These are phyloP conservation scores for Gardenia jasminoides DNA, from an alignment of 257 asterid genomes.

Conservation along the genomic window DNA sequence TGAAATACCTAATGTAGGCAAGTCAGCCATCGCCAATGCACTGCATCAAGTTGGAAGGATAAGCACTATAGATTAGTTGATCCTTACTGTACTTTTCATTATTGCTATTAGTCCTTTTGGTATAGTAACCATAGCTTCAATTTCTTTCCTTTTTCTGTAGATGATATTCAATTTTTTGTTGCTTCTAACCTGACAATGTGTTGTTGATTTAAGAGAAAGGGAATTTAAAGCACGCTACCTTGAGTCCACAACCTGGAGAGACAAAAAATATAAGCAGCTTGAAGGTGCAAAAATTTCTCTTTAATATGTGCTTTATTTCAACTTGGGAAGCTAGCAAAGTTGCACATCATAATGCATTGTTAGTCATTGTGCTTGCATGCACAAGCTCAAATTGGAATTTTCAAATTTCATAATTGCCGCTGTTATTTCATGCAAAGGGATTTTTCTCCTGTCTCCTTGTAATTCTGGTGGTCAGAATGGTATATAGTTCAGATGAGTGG, in stretches of 20 bases:
- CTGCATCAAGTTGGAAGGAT: slow-evolving; percentile 88
- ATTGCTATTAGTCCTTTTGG: neutral
- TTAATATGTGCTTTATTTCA: neutral
- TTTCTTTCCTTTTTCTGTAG: too few relatives aligned
- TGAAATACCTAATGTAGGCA: slow-evolving; percentile 92
- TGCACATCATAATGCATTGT: neutral
- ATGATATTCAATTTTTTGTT: neutral
- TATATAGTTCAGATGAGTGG: neutral
- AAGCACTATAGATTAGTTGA: slow-evolving; percentile 62
- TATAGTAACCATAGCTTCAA: too few relatives aligned
- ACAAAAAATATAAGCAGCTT: slow-evolving; percentile 75
- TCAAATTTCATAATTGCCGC: neutral
- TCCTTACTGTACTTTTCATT: neutral
- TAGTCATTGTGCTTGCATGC: neutral
- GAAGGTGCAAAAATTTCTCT: slow-evolving; percentile 46
- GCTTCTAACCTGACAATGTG: slow-evolving; percentile 18
- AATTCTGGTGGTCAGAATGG: neutral
- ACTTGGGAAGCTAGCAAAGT: slow-evolving; percentile 3
- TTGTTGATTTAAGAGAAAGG: slow-evolving; percentile 68
- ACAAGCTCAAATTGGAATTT: neutral
- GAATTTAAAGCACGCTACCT: slow-evolving; percentile 62
- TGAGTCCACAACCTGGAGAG: slow-evolving; percentile 86
- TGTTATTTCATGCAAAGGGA: neutral
- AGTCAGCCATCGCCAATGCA: slow-evolving; percentile 91
- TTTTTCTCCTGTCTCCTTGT: neutral